A percentile compares a stretch with the other conserved stretches of the same genome.
Evolutionary conservation across 208 protist genomes (phyloP).

Genomic region (Trypanosoma melophagium): DNA sequence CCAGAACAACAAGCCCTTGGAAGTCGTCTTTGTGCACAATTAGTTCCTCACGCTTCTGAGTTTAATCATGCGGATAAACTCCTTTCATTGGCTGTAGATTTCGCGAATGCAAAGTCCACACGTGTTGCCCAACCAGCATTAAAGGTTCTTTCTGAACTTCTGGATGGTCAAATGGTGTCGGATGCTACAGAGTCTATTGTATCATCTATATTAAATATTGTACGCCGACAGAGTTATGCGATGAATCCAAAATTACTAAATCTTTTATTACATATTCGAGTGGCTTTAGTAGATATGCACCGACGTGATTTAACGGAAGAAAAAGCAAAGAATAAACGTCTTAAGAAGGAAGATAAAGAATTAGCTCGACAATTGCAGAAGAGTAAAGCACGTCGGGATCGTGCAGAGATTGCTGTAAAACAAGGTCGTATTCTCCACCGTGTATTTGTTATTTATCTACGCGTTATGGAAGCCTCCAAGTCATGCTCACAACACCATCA

Average conservation of each 20-base stretch:
- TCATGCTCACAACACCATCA: slow-evolving; percentile 81
- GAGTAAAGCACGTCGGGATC: slow-evolving; percentile 84
- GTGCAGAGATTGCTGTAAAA: slow-evolving; percentile 82
- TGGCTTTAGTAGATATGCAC: slow-evolving; percentile 90
- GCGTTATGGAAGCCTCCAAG: slow-evolving; percentile 85
- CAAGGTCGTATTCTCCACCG: slow-evolving; percentile 88
- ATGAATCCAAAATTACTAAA: slow-evolving; percentile 91
- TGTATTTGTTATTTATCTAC: slow-evolving; percentile 91
- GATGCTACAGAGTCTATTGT: slow-evolving; percentile 86
- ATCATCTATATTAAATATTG: slow-evolving; percentile 78
- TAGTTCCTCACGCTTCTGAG: slow-evolving; percentile 74
- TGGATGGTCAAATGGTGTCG: slow-evolving; percentile 87
- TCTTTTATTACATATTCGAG: slow-evolving; percentile 88
- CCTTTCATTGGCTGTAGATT: slow-evolving; percentile 74
- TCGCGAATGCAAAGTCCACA: slow-evolving; percentile 87
- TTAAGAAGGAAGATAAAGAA: slow-evolving; percentile 92
- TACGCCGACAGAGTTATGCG: slow-evolving; percentile 88
- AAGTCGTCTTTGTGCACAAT: slow-evolving; percentile 79
- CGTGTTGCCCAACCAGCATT: slow-evolving; percentile 84
- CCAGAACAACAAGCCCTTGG: slow-evolving; percentile 92
- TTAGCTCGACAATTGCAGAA: slow-evolving; percentile 90
- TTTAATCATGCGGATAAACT: slow-evolving; percentile 90
- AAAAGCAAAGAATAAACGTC: slow-evolving; percentile 89
- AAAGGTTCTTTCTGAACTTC: slow-evolving; percentile 71
- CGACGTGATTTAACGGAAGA: slow-evolving; percentile 87